Base-by-base conservation (phyloP, 1,284 basidiomycete species). In the Ceratobasidium sp. region DNA sequence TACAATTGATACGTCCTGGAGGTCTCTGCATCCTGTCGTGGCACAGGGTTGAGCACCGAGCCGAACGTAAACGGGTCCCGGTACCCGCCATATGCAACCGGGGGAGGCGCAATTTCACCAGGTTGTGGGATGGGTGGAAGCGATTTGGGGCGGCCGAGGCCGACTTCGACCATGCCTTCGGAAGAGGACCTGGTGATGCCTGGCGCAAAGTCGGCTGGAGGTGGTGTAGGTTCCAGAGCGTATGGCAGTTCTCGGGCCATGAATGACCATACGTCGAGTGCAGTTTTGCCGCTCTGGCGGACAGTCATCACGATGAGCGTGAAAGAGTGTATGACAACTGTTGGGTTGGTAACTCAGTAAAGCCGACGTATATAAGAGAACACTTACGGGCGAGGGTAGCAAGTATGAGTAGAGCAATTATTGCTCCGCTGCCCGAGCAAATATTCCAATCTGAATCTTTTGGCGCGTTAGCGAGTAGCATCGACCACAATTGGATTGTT, bases 11-110 rank as follows among this genome's bases (percentile, higher is more conserved):
- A 67, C 21, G 36, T 28, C 25, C 18, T 14, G 14, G 16, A 21
- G 21, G 18, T n/a, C 16, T 56, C 64, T 3, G 1, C 18, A 8
- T 54, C 28, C n/a, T 54, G 53, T 8, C 49, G 33, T n/a, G 64
- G 51, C 21, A 36, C 21, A 36, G 46, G 23, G 64, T 67, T 67
- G 38, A 67, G 53, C 36, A 67, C 49, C 8, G 64, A 40, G 53
- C 64, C 58, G 42, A 67, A 67, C 64, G 64, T 67, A 33, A 67
- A 33, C 38, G 64, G 64, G 18, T 56, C 53, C n/a, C 51, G 49
- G 18, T 48, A 33, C 7, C 30, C 30, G 6, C 16, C 7, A 44
- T 18, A n/a, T 18, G 48, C 48, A 8, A 30, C 42, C 25, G 48
- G 48, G 11, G 62, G 62, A 18, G 60, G 60, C 44, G 40, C 18